A percentile compares a stretch with the other conserved stretches of the same genome.
phyloP scores from a whole-genome alignment of 108 stramenopile species.

The Skeletonema potamos region DNA sequence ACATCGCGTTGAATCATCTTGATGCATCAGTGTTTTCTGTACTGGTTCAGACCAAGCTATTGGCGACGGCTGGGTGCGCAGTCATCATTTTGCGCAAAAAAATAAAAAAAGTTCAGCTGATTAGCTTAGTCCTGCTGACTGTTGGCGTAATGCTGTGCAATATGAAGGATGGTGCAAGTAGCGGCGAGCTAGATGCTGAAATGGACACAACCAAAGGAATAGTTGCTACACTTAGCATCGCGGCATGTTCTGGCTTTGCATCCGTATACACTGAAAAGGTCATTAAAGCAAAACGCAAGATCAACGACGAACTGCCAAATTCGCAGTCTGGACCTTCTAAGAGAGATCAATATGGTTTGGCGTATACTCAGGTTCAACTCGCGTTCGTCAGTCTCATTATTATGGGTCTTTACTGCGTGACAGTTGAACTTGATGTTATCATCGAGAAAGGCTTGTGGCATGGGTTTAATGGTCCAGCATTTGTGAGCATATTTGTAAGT shows the following conservation, averaged over 20 bases:
- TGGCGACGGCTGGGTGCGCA: conserved; percentile 92
- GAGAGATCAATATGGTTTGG: conserved; percentile 38
- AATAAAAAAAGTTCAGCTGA: conserved; percentile 71
- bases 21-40: conserved; percentile 94
- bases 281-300: conserved; percentile 73
- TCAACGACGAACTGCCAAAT: not conserved
- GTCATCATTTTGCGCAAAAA: conserved; percentile 80
- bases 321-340: conserved; percentile 5
- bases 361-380: conserved; percentile 66
- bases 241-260: conserved; percentile 88
- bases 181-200: not conserved
- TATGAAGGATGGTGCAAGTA: conserved; percentile 34
- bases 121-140: conserved; percentile 84
- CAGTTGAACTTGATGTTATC: conserved; percentile 38
- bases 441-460: conserved; percentile 41
- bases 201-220: conserved; percentile 67
- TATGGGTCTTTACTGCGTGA: conserved; percentile 49
- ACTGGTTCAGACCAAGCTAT: conserved; percentile 90
- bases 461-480: conserved; percentile 50
- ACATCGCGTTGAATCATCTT: conserved; percentile 91
- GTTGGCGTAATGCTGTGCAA: conserved; percentile 92
- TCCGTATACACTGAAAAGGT: conserved; percentile 96
- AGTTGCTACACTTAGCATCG: conserved; percentile 73
- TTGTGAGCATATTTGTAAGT: conserved; percentile 42
- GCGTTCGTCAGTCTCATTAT: conserved; percentile 74